These are phyloP conservation scores for Neurospora sp. DNA, from an alignment of 495 filamentous ascomycete species.

Conservation along the genomic window DNA sequence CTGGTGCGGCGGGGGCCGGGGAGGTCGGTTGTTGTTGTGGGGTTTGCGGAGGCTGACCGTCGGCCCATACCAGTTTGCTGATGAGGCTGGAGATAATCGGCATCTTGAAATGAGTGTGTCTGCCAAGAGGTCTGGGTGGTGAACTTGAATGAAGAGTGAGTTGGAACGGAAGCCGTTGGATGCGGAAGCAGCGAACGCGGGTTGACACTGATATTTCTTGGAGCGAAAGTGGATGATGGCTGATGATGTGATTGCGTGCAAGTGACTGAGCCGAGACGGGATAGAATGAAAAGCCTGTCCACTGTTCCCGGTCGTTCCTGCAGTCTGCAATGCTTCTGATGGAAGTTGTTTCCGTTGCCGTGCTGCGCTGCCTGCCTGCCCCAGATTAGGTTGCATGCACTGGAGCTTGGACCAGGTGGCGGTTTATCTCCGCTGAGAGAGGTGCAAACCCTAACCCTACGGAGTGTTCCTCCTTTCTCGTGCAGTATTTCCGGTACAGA, in stretches of 20 bases:
- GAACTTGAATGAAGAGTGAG: neutral
- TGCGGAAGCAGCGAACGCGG: neutral
- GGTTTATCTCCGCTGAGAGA: neutral
- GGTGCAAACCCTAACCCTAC: neutral
- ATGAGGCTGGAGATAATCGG: constrained; percentile 4
- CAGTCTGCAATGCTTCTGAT: neutral
- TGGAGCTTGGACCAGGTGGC: neutral
- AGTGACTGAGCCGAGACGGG: neutral
- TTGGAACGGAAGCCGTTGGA: neutral
- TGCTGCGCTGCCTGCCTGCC: neutral
- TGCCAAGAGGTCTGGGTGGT: neutral
- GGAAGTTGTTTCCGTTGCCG: neutral
- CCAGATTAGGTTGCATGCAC: neutral
- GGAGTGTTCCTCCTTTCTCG: neutral
- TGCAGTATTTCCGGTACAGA: neutral
- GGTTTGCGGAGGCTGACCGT: neutral
- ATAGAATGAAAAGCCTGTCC: neutral
- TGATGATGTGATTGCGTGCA: neutral
- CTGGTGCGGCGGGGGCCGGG: neutral
- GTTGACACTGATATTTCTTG: neutral
- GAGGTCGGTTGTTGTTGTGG: neutral
- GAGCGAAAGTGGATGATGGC: neutral
- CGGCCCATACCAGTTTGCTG: neutral
- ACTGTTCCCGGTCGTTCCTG: neutral
- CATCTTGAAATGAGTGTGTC: constrained; percentile 1